Evolutionary conservation across 768 basidiomycete species (phyloP).

Genomic region (Cytidiella melzeri): DNA sequence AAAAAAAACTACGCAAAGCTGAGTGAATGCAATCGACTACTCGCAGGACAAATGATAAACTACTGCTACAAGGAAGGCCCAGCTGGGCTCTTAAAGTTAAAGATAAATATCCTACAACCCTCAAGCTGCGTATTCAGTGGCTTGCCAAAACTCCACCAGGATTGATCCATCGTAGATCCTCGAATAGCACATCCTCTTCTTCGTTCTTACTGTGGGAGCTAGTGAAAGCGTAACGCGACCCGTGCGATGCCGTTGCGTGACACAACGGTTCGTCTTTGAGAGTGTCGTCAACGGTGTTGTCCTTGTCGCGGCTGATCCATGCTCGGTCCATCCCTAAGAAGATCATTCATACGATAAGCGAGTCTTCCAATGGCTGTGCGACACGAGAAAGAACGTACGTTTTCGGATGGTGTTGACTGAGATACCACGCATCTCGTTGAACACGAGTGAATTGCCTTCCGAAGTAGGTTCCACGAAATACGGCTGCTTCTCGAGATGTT

Average conservation of each 20-base stretch:
- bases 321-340: not conserved
- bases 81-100: too few relatives aligned
- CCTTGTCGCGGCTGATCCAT: not conserved
- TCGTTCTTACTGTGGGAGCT: not conserved
- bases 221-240: not conserved
- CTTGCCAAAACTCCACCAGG: constrained; percentile 15
- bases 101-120: too few relatives aligned
- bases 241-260: not conserved
- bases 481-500: constrained; percentile 9
- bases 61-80: too few relatives aligned
- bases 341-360: not conserved
- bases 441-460: not conserved
- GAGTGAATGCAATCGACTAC: too few relatives aligned
- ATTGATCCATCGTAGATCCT: constrained; percentile 14
- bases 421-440: constrained; percentile 1
- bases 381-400: not conserved
- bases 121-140: not conserved
- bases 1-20: too few relatives aligned
- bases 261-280: constrained; percentile 3
- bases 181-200: constrained; percentile 4
- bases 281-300: not conserved
- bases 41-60: too few relatives aligned
- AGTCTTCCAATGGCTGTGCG: not conserved
- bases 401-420: not conserved
- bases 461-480: constrained; percentile 7